Evolutionary conservation across 108 stramenopile species (phyloP).

Genomic region (Skeletonema tropicum): DNA sequence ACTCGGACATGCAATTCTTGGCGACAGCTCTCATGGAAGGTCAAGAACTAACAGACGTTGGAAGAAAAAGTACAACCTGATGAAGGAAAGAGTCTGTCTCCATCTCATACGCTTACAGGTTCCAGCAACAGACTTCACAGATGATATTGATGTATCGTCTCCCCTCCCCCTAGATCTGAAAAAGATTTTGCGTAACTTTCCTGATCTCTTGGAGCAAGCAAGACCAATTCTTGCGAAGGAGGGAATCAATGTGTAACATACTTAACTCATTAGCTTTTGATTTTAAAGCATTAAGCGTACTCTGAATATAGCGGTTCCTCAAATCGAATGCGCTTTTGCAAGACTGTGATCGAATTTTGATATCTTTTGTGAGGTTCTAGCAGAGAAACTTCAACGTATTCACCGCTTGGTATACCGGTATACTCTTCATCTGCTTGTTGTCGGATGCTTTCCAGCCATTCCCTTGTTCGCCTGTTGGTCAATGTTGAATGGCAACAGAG

Average conservation of each 20-base stretch:
- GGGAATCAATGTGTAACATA: slow-evolving; percentile 10
- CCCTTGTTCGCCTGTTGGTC: slow-evolving; percentile 75
- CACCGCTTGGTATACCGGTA: slow-evolving; percentile 67
- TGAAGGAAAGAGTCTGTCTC: slow-evolving; percentile 44
- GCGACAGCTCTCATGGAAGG: slow-evolving; percentile 28
- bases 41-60: slow-evolving; percentile 42
- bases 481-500: slow-evolving; percentile 79
- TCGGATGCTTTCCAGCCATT: slow-evolving; percentile 72
- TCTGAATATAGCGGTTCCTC: slow-evolving; percentile 75
- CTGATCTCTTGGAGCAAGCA: slow-evolving; percentile 29
- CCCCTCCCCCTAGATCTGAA: slow-evolving; percentile 39
- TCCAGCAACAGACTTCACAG: slow-evolving; percentile 41
- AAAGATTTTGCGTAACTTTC: slow-evolving; percentile 31
- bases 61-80: slow-evolving; percentile 36
- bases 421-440: slow-evolving; percentile 22
- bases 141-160: slow-evolving; percentile 46
- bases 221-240: slow-evolving; percentile 16
- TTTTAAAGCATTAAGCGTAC: slow-evolving; percentile 54
- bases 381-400: slow-evolving; percentile 70
- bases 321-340: slow-evolving; percentile 66
- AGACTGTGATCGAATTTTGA: slow-evolving; percentile 76
- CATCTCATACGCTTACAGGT: slow-evolving; percentile 38
- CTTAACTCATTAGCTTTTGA: neutral
- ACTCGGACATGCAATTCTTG: slow-evolving; percentile 48
- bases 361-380: slow-evolving; percentile 82